Conservation (phyloP, 306 rosid genomes). For the Carpinus viminea region DNA sequence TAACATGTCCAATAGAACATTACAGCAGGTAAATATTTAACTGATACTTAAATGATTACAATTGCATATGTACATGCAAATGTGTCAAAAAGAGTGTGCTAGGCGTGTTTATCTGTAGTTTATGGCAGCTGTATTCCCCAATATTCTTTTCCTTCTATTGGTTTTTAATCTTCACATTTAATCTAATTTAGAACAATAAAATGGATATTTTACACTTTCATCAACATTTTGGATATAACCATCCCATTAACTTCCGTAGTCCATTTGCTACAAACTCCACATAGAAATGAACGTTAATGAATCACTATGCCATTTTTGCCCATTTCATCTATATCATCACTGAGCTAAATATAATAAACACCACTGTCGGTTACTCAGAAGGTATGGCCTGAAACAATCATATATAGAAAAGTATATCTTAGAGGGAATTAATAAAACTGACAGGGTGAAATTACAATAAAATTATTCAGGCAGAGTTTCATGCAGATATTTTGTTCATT, state of each 20-base stretch:
- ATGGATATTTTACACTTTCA: neutral
- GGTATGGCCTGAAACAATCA: neutral
- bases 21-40: neutral
- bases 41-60: neutral
- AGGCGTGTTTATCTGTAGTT: neutral
- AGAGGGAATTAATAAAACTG: neutral
- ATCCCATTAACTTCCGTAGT: neutral
- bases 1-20: constrained; percentile 10
- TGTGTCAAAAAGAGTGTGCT: neutral
- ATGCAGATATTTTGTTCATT: neutral
- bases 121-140: neutral
- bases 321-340: neutral
- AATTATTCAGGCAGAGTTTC: constrained; percentile 3
- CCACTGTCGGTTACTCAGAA: constrained; percentile 9
- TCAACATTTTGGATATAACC: neutral
- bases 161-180: neutral
- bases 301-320: neutral
- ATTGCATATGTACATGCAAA: neutral
- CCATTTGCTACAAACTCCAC: neutral
- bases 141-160: neutral
- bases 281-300: neutral
- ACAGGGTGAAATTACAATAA: constrained; percentile 1
- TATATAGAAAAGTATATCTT: neutral
- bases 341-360: constrained; percentile 5
- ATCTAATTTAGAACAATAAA: neutral